These are phyloP conservation scores for Trypanosoma brucei DNA, from an alignment of 208 protist genomes.

Conservation along the genomic window DNA sequence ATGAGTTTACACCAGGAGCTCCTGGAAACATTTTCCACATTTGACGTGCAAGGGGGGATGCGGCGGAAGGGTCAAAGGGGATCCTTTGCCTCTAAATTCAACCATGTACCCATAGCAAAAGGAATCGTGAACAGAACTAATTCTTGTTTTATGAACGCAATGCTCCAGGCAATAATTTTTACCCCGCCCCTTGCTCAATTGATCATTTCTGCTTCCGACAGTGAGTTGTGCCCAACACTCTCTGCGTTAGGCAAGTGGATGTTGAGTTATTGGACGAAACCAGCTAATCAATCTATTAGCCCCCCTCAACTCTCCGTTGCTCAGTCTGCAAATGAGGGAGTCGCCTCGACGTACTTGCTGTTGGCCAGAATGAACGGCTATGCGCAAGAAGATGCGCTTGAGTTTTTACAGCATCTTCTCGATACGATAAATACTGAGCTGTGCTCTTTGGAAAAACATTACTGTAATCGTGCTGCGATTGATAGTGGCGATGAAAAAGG, in stretches of 20 bases:
- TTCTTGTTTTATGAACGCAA: constrained; percentile 84
- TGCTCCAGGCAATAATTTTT: constrained; percentile 63
- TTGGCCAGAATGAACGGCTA: constrained; percentile 37
- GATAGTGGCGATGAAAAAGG: constrained; percentile 26
- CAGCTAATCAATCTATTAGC: constrained; percentile 9
- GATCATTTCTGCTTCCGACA: constrained; percentile 32
- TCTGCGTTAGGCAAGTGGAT: constrained; percentile 55
- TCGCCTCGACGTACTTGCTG: neutral
- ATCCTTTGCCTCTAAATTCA: constrained; percentile 34
- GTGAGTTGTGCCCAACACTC: constrained; percentile 40
- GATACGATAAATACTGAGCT: constrained; percentile 63
- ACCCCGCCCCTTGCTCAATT: constrained; percentile 70
- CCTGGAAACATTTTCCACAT: too few relatives aligned
- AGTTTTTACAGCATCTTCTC: constrained; percentile 73
- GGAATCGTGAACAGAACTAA: constrained; percentile 77
- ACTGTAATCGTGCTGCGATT: neutral
- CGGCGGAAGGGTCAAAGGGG: neutral
- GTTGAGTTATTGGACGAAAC: constrained; percentile 59
- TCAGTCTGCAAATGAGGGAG: neutral
- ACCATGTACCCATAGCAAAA: constrained; percentile 33
- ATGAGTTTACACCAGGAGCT: too few relatives aligned
- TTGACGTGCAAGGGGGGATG: neutral
- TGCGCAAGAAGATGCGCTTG: constrained; percentile 77
- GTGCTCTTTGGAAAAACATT: constrained; percentile 11
- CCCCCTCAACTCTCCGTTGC: constrained; percentile 28